These are phyloP conservation scores for Tylopilus rubrobrunneus DNA, from an alignment of 768 basidiomycete genomes.

Conservation along the genomic window DNA sequence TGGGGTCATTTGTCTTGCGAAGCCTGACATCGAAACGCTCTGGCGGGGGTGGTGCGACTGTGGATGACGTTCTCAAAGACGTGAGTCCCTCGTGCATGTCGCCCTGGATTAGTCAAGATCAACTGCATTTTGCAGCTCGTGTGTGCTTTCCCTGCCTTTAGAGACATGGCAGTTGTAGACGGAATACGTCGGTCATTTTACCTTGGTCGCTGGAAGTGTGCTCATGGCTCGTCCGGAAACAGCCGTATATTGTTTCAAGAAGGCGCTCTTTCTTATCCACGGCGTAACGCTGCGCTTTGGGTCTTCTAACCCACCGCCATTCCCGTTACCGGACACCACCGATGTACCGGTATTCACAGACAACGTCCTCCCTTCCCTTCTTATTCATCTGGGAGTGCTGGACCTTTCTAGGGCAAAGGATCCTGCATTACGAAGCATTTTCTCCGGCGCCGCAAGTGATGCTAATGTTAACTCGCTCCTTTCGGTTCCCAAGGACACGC, in stretches of 20 bases:
- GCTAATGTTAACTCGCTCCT: constrained; percentile 41
- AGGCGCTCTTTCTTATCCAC: constrained; percentile 79
- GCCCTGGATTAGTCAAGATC: constrained; percentile 1
- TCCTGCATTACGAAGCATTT: constrained; percentile 41
- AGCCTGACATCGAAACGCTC: constrained; percentile 46
- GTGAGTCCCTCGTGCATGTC: constrained; percentile 37
- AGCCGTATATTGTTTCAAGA: constrained; percentile 91
- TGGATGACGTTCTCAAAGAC: constrained; percentile 61
- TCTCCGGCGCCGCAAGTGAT: constrained; percentile 43
- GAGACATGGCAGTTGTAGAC: constrained; percentile 68
- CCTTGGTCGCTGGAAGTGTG: constrained; percentile 1
- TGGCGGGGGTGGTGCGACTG: constrained; percentile 31
- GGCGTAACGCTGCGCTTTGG: constrained; percentile 67
- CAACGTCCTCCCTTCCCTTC: constrained; percentile 80
- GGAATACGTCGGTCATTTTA: constrained; percentile 46
- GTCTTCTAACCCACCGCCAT: constrained; percentile 45
- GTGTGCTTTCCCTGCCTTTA: constrained; percentile 75
- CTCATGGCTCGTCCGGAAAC: neutral
- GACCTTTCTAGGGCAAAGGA: constrained; percentile 50
- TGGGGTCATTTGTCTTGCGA: constrained; percentile 74
- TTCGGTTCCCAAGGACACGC: constrained; percentile 20
- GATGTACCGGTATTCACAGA: constrained; percentile 70
- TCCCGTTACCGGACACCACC: constrained; percentile 59
- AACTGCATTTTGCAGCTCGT: constrained; percentile 51
- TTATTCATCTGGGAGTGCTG: constrained; percentile 72